A percentile compares a stretch with the other conserved stretches of the same genome.
phyloP scores from a whole-genome alignment of 768 basidiomycete genomes.

The Sutorius australiensis region DNA sequence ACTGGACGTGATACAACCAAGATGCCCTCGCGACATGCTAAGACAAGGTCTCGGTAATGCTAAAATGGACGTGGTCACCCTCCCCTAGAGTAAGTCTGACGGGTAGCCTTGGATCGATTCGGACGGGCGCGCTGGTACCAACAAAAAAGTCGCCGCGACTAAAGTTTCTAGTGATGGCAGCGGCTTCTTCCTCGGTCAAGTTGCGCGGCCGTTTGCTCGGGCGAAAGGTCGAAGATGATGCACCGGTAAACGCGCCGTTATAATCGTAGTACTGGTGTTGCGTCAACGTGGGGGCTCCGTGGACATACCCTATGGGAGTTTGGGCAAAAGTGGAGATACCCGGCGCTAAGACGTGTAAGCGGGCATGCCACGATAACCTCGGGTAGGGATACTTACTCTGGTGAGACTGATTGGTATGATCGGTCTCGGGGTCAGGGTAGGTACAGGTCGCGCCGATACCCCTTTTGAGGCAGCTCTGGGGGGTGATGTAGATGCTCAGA shows the following conservation, averaged over 20 bases:
- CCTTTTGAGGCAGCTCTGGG: slow-evolving; percentile 77
- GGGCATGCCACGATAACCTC: neutral
- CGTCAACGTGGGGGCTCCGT: slow-evolving; percentile 43
- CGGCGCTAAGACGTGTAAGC: slow-evolving; percentile 24
- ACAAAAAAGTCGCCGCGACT: slow-evolving; percentile 80
- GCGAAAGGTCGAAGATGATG: slow-evolving; percentile 75
- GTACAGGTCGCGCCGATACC: slow-evolving; percentile 67
- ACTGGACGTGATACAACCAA: slow-evolving; percentile 19
- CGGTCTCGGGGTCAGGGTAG: slow-evolving; percentile 74
- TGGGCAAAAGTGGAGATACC: slow-evolving; percentile 38
- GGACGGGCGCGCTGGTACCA: slow-evolving; percentile 74
- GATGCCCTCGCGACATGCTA: slow-evolving; percentile 22
- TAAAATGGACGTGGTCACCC: slow-evolving; percentile 75
- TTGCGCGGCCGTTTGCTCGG: slow-evolving; percentile 74
- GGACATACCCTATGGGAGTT: slow-evolving; percentile 37
- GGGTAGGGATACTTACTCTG: slow-evolving; percentile 20
- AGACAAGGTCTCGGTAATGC: slow-evolving; percentile 48
- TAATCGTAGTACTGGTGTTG: slow-evolving; percentile 76
- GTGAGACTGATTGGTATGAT: slow-evolving; percentile 38
- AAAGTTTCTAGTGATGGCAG: slow-evolving; percentile 80
- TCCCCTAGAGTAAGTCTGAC: slow-evolving; percentile 78
- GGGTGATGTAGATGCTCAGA: slow-evolving; percentile 2
- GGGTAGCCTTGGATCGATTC: slow-evolving; percentile 77
- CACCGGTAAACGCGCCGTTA: slow-evolving; percentile 61
- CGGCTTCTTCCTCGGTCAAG: slow-evolving; percentile 79